These are phyloP conservation scores for Rhizopogon salebrosus DNA, from an alignment of 768 basidiomycete species.

Conservation along the genomic window DNA sequence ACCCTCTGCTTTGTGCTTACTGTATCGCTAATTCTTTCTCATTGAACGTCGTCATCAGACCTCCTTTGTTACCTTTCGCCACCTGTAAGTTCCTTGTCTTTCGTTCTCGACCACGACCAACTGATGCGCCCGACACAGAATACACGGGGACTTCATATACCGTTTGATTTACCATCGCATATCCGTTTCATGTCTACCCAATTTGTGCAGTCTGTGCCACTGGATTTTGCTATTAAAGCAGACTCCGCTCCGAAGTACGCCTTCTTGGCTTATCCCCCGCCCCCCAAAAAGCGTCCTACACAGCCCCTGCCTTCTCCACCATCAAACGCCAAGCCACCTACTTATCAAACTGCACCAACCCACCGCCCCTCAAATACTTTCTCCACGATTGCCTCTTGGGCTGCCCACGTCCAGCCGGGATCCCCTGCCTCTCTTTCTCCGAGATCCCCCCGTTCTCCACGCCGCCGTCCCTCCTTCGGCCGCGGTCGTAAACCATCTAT, in stretches of 20 bases:
- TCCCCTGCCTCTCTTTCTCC: conserved; percentile 48
- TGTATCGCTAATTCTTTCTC: conserved; percentile 2
- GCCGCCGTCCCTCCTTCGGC: conserved; percentile 29
- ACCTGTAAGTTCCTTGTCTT: conserved; percentile 1
- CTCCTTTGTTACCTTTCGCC: conserved; percentile 3
- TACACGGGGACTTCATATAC: conserved; percentile 3
- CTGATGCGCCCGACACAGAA: conserved; percentile 2
- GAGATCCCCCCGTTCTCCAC: conserved; percentile 31
- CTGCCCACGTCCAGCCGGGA: conserved; percentile 61
- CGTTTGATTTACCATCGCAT: background rate
- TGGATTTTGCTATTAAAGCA: conserved; percentile 11
- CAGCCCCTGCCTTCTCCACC: conserved; percentile 25
- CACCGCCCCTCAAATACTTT: conserved; percentile 39
- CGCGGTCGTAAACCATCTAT: conserved; percentile 30
- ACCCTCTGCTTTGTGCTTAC: background rate
- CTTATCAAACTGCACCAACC: conserved; percentile 16
- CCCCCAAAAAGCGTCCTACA: conserved; percentile 30
- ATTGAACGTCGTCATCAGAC: background rate
- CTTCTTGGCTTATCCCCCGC: conserved; percentile 38
- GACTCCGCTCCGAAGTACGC: conserved; percentile 25
- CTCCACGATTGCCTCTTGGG: conserved; percentile 56
- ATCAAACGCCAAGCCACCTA: background rate
- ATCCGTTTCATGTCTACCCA: conserved; percentile 5
- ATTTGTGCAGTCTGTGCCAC: conserved; percentile 8
- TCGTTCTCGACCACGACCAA: background rate